Evolutionary conservation across 2,329 filamentous ascomycete species (phyloP).

Genomic region (Penicillium griseofulvum): DNA sequence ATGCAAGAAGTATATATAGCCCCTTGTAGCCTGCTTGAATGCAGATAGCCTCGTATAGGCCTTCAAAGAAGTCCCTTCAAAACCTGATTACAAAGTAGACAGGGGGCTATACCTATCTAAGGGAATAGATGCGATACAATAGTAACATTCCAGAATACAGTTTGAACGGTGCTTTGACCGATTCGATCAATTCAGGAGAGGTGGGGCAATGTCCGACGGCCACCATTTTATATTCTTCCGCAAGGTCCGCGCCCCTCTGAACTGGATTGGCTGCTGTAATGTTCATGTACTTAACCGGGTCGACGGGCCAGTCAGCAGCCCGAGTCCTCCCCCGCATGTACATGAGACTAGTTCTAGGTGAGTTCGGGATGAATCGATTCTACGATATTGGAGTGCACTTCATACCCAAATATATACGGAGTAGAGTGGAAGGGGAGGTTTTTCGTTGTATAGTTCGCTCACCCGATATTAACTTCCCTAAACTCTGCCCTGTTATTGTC

Average conservation of each 20-base stretch:
- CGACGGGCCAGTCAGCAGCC: slow-evolving; percentile 1
- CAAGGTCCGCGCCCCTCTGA: slow-evolving; percentile 14
- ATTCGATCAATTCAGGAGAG: slow-evolving; percentile 27
- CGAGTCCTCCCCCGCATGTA: slow-evolving; percentile 2
- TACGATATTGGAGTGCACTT: neutral
- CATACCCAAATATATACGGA: neutral
- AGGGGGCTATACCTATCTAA: neutral
- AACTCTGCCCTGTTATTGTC: neutral
- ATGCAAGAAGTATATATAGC: neutral
- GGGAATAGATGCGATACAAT: neutral
- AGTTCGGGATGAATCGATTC: neutral
- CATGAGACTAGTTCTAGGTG: neutral
- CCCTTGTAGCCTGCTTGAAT: neutral
- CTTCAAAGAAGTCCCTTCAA: neutral
- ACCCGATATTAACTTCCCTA: too few relatives aligned
- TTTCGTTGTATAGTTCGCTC: neutral
- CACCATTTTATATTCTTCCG: slow-evolving; percentile 17
- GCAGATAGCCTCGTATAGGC: neutral
- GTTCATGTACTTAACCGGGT: slow-evolving; percentile 1
- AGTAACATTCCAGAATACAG: slow-evolving; percentile 9
- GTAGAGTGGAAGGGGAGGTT: neutral
- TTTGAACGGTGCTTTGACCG: slow-evolving; percentile 20
- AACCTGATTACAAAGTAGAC: neutral
- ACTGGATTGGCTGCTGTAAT: slow-evolving; percentile 4
- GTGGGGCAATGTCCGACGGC: slow-evolving; percentile 14